Conservation (phyloP, 2,329 filamentous ascomycete genomes). For the Trichophyton mentagrophytes region DNA sequence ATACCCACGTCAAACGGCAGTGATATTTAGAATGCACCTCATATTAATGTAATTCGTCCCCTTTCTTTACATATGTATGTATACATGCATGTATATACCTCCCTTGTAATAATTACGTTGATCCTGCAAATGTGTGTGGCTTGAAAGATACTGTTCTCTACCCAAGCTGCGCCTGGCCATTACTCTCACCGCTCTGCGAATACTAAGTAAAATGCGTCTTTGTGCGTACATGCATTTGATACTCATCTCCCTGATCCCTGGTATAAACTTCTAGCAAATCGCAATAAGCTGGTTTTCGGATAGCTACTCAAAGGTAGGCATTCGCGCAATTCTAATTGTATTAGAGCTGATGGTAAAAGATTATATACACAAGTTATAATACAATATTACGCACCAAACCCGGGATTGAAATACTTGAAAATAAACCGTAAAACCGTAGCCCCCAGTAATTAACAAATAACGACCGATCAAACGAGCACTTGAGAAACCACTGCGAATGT, state of each 20-base stretch:
- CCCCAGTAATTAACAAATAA: not conserved
- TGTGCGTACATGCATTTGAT: not conserved
- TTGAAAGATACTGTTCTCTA: not conserved
- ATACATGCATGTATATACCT: not conserved
- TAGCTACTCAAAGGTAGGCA: not conserved
- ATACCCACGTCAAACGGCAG: not conserved
- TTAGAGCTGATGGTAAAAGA: not conserved
- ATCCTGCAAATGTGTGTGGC: not conserved
- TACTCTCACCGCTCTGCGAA: not conserved
- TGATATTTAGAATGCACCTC: not conserved
- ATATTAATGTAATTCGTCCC: too few species aligned
- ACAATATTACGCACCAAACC: not conserved
- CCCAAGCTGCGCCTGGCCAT: too few species aligned
- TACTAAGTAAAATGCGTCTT: not conserved
- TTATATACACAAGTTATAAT: not conserved
- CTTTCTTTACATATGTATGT: too few species aligned
- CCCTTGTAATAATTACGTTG: not conserved
- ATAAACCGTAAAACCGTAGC: not conserved
- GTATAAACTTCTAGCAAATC: not conserved
- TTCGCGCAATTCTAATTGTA: not conserved
- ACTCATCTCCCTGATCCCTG: not conserved
- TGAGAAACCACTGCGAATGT: not conserved
- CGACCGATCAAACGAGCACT: not conserved
- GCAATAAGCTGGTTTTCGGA: too few species aligned
- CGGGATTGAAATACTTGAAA: not conserved